Conservation (phyloP, 139 green algal species). For the Desmodesmus armatus region DNA sequence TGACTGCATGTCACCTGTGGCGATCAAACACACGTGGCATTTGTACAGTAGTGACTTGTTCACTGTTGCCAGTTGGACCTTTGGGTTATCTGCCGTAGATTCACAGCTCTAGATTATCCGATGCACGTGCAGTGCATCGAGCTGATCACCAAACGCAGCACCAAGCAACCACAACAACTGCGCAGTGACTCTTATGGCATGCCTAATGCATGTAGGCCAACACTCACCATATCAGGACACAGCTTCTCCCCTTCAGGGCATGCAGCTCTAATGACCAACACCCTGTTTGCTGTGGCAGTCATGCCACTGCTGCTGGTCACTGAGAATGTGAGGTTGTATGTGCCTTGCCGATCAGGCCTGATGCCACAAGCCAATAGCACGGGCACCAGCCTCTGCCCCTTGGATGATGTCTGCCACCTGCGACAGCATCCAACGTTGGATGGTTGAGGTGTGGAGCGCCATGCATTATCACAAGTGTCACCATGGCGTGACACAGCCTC, state of each 20-base stretch:
- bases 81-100: too few relatives aligned
- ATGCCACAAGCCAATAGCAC: conserved; percentile 46
- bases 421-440: not conserved
- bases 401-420: not conserved
- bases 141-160: not conserved
- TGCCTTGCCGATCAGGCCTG: not conserved
- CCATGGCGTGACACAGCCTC: not conserved
- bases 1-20: conserved; percentile 41
- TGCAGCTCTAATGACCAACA: conserved; percentile 13
- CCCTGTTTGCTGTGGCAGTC: not conserved
- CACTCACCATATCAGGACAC: conserved; percentile 40
- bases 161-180: not conserved
- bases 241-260: conserved; percentile 51
- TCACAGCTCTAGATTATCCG: not conserved
- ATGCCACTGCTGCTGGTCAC: conserved; percentile 43
- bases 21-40: not conserved
- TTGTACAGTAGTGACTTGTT: not conserved
- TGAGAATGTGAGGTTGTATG: conserved; percentile 31
- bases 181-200: not conserved
- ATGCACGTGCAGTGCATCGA: not conserved
- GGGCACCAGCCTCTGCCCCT: conserved; percentile 21
- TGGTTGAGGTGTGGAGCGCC: not conserved
- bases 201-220: not conserved
- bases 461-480: too few relatives aligned
- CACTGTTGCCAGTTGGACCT: too few relatives aligned